These are phyloP conservation scores for Grifola frondosa DNA, from an alignment of 1,284 basidiomycete genomes.

Conservation along the genomic window DNA sequence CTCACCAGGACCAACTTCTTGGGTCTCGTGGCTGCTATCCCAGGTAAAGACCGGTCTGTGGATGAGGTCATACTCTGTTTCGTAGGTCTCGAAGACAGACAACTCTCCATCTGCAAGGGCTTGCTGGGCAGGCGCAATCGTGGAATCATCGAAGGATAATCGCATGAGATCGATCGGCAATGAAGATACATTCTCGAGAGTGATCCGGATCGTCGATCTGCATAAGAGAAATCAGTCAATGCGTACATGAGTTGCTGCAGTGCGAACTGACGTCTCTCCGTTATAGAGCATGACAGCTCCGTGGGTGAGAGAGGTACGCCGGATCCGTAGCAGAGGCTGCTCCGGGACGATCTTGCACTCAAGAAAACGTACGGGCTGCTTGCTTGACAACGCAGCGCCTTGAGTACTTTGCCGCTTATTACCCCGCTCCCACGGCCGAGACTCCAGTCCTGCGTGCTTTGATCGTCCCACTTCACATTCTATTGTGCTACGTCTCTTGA, in stretches of 20 bases:
- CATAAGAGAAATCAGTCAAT: background rate
- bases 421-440: slow-evolving; percentile 55
- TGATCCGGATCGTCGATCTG: slow-evolving; percentile 81
- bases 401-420: slow-evolving; percentile 40
- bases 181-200: slow-evolving; percentile 83
- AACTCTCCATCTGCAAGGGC: slow-evolving; percentile 79
- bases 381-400: slow-evolving; percentile 31
- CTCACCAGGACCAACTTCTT: slow-evolving; percentile 67
- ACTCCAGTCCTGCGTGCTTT: slow-evolving; percentile 72
- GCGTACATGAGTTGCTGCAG: no score
- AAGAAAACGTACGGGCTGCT: slow-evolving; percentile 49
- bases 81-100: slow-evolving; percentile 84
- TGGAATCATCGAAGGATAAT: slow-evolving; percentile 87
- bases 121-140: slow-evolving; percentile 72
- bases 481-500: slow-evolving; percentile 54
- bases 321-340: slow-evolving; percentile 83
- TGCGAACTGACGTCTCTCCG: slow-evolving; percentile 80
- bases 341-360: slow-evolving; percentile 81
- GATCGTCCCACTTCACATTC: slow-evolving; percentile 66
- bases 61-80: slow-evolving; percentile 83
- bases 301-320: slow-evolving; percentile 84
- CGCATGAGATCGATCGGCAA: slow-evolving; percentile 84
- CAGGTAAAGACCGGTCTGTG: slow-evolving; percentile 82
- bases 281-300: slow-evolving; percentile 93
- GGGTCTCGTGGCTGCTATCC: slow-evolving; percentile 53